Evolutionary conservation across 805 yeast species (phyloP).

Genomic region (Cyberlindnera mrakii): DNA sequence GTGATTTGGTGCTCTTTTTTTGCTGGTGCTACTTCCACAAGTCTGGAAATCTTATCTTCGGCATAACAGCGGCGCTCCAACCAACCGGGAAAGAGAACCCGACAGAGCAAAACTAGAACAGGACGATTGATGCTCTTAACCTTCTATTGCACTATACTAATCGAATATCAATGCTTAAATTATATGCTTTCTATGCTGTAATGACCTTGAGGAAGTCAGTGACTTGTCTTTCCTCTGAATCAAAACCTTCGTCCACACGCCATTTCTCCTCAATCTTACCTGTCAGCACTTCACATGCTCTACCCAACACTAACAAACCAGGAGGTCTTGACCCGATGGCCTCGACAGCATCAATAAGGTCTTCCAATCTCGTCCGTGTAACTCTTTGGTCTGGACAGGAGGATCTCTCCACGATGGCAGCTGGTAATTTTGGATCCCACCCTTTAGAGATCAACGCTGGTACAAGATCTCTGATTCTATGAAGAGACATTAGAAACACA

Average conservation of each 20-base stretch:
- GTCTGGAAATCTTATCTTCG: too few species aligned
- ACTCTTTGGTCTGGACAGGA: conserved; percentile 91
- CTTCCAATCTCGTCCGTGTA: conserved; percentile 61
- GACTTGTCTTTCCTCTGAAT: conserved; percentile 4
- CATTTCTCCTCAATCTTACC: conserved; percentile 19
- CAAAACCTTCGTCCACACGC: conserved; percentile 32
- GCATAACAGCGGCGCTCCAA: too few species aligned
- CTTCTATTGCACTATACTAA: too few species aligned
- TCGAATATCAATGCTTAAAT: too few species aligned
- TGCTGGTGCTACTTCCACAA: too few species aligned
- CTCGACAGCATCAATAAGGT: conserved; percentile 68
- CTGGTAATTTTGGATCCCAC: conserved; percentile 73
- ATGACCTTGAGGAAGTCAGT: conserved; percentile 1
- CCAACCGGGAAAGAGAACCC: too few species aligned
- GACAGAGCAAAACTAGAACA: too few species aligned
- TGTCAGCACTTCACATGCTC: conserved; percentile 54
- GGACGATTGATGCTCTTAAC: too few species aligned
- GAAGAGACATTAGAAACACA: conserved; percentile 85
- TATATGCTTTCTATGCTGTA: not conserved
- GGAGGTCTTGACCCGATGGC: conserved; percentile 87
- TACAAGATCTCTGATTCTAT: conserved; percentile 49
- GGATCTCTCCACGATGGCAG: conserved; percentile 84
- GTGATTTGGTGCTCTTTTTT: too few species aligned
- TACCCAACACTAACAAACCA: conserved; percentile 78
- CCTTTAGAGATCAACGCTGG: conserved; percentile 45